Evolutionary conservation across 495 filamentous ascomycete genomes (phyloP).

Genomic region (Lophiostoma macrostomum): DNA sequence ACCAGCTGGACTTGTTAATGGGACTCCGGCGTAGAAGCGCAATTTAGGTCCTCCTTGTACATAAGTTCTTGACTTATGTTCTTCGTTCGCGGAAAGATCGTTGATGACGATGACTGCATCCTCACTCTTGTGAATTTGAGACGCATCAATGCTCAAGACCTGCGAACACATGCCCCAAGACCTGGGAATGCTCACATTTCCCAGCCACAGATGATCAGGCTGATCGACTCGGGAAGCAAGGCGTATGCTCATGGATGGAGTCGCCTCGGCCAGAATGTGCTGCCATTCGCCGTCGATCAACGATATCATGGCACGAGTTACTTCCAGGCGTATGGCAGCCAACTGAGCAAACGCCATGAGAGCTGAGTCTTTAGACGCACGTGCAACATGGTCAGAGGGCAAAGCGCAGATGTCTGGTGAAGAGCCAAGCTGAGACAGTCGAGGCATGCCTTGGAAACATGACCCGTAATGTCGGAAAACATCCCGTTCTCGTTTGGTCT

Average conservation of each 20-base stretch:
- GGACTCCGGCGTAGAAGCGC: conserved; percentile 21
- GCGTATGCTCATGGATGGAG: conserved; percentile 5
- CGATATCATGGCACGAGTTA: conserved; percentile 12
- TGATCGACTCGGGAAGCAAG: too few species aligned
- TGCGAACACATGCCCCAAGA: conserved; percentile 7
- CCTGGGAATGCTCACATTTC: conserved; percentile 22
- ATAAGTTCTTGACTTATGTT: conserved; percentile 5
- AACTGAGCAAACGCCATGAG: conserved; percentile 19
- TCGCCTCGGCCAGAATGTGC: conserved; percentile 23
- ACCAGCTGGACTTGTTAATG: conserved; percentile 13
- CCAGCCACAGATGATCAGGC: conserved; percentile 13
- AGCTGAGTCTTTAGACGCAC: conserved; percentile 6
- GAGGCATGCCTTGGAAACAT: conserved; percentile 11
- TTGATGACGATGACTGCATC: conserved; percentile 16
- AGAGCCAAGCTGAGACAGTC: conserved; percentile 1
- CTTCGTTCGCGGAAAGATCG: conserved; percentile 1
- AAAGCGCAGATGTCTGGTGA: not conserved
- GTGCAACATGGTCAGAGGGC: conserved; percentile 9
- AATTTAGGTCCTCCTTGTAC: conserved; percentile 6
- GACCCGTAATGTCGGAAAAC: conserved; percentile 14
- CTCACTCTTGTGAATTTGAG: not conserved
- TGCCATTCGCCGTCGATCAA: conserved; percentile 20
- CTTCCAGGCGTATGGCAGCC: conserved; percentile 11
- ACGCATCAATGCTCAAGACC: conserved; percentile 9
- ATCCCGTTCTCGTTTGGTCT: conserved; percentile 14